Percentiles rank a stretch among this genome's conserved stretches.
These are phyloP conservation scores for Mortierella sp. DNA, from an alignment of 371 early-diverging fungal genomes.

Conservation along the genomic window DNA sequence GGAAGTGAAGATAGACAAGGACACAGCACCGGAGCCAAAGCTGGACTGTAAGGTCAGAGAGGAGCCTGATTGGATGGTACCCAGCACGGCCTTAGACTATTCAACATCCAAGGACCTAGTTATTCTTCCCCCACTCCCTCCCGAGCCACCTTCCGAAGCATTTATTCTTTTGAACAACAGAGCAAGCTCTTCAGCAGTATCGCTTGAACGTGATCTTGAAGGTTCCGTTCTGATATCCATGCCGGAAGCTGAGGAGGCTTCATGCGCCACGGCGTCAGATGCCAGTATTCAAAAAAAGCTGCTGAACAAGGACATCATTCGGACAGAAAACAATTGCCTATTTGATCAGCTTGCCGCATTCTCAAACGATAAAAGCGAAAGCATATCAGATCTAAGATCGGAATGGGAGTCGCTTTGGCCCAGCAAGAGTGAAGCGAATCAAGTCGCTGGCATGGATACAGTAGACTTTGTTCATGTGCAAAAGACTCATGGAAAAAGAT, in stretches of 20 bases:
- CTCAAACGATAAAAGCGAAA: conserved; percentile 22
- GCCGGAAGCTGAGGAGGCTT: not conserved
- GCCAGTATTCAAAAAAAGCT: not conserved
- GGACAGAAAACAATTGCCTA: not conserved
- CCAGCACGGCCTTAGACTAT: not conserved
- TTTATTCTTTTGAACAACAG: conserved; percentile 27
- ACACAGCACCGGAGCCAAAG: not conserved
- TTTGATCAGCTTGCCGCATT: conserved; percentile 22
- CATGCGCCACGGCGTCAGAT: not conserved
- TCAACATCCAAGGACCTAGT: conserved; percentile 11
- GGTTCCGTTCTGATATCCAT: conserved; percentile 16
- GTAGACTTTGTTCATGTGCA: conserved; percentile 25
- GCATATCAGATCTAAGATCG: conserved; percentile 18
- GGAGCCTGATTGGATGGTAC: too few species aligned
- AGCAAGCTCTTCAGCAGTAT: not conserved
- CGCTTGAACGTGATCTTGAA: conserved; percentile 13
- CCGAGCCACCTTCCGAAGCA: conserved; percentile 38
- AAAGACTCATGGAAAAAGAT: not conserved
- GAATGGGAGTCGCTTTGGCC: conserved; percentile 45
- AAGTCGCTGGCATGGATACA: not conserved
- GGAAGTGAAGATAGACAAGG: not conserved
- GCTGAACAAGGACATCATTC: conserved; percentile 5
- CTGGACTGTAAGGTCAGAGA: not conserved
- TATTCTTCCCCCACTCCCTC: conserved; percentile 29
- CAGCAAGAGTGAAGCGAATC: conserved; percentile 2